Percentiles rank a stretch among this genome's conserved stretches.
Conservation (phyloP, 106 monocot species). For the Vanilla planifolia region DNA sequence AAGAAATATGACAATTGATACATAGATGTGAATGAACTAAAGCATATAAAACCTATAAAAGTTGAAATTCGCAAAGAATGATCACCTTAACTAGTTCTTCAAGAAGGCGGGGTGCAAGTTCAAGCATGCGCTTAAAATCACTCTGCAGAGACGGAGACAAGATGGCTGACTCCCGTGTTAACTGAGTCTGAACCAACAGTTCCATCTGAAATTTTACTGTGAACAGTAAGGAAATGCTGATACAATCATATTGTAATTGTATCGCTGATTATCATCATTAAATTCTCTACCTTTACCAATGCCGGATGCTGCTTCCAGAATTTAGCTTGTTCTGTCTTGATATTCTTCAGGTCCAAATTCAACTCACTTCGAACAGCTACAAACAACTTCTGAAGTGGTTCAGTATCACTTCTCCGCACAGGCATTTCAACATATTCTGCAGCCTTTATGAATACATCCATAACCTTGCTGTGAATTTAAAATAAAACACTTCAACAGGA, state of each 20-base stretch:
- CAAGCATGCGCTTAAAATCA: conserved; percentile 77
- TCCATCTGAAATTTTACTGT: conserved; percentile 47
- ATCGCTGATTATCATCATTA: not conserved
- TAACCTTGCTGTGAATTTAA: conserved; percentile 66
- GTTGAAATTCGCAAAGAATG: not conserved
- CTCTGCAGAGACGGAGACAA: conserved; percentile 43
- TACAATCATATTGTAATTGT: not conserved
- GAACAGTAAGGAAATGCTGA: not conserved
- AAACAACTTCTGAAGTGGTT: conserved; percentile 75
- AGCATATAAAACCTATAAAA: not conserved
- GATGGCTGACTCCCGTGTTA: conserved; percentile 45
- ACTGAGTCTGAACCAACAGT: conserved; percentile 69
- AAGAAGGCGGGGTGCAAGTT: conserved; percentile 82
- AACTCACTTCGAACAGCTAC: conserved; percentile 70
- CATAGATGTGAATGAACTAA: not conserved
- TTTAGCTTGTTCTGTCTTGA: conserved; percentile 82
- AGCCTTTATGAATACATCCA: conserved; percentile 90
- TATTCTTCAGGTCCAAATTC: conserved; percentile 78
- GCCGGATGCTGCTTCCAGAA: conserved; percentile 96
- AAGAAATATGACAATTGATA: not conserved
- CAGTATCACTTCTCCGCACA: conserved; percentile 79
- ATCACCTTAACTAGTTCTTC: conserved; percentile 78
- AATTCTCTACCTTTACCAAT: conserved; percentile 64
- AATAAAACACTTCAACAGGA: conserved; percentile 7
- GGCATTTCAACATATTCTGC: conserved; percentile 96